A percentile compares a stretch with the other conserved stretches of the same genome.
Conservation (phyloP, 23 red algal species). For the Gracilariopsis chorda region DNA sequence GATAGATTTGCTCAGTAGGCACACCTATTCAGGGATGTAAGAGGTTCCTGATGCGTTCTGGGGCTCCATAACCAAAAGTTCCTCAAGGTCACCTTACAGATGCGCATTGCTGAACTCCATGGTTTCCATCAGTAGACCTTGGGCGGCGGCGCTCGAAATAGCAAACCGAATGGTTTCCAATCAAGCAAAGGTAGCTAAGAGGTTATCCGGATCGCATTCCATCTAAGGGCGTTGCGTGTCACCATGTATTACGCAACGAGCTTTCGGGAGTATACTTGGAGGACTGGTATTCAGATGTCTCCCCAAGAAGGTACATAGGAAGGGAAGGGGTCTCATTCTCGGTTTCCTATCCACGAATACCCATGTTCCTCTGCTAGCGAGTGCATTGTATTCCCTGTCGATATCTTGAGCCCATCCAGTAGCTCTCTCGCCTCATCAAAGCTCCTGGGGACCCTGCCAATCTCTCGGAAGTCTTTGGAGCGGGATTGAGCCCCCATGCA, state of each 20-base stretch:
- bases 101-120: not conserved
- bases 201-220: not conserved
- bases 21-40: not conserved
- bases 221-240: not conserved
- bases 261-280: not conserved
- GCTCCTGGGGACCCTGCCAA: not conserved
- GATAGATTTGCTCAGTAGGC: not conserved
- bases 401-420: constrained; percentile 6
- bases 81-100: not conserved
- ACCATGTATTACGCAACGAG: not conserved
- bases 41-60: not conserved
- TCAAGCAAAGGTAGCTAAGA: not conserved
- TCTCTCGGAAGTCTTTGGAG: not conserved
- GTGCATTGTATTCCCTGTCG: constrained; percentile 18
- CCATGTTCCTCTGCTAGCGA: not conserved
- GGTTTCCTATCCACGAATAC: not conserved
- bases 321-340: not conserved
- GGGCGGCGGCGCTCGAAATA: not conserved
- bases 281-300: not conserved
- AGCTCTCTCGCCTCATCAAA: not conserved
- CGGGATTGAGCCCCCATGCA: not conserved
- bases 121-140: not conserved
- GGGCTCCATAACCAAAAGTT: not conserved
- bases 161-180: constrained; percentile 7
- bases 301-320: not conserved